Evolutionary conservation across 2,329 filamentous ascomycete genomes (phyloP), one percentile per base, ranked within the genome.

Genomic region (Pseudocercospora eumusae): DNA sequence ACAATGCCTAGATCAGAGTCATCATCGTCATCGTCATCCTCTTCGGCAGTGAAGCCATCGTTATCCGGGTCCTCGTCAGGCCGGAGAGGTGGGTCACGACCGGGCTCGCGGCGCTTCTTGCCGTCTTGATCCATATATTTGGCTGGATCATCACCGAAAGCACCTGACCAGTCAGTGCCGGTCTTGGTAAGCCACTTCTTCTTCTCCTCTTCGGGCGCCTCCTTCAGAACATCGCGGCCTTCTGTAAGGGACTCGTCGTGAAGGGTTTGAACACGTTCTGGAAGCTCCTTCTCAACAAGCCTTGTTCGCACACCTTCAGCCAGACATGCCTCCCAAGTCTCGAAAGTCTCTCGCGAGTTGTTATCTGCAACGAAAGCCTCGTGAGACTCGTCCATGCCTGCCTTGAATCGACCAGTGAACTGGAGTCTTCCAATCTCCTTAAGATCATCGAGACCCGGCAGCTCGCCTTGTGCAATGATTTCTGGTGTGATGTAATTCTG

Each of bases 401-500:
- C 88, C 66, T 95, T 96, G 81, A 98, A 98, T 11, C 87, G 84
- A 10, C 86, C 91, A 1, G 83, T 82, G 82, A 98, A 96, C 36
- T 86, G 85, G 11, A 98, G 79, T 1, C 92, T 88, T 1, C 93
- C 93, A 40, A 96, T 81, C 74, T 95, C 89, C 63, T 90, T 82
- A 11, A 96, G 82, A 50, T 92, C 86, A 63, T 88, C 84, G 1
- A 96, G 82, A 49, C 92, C 90, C 0, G 91, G 89, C 11, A 91
- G 77, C 23, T 77, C 73, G 27, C 77, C 76, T 1, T 83, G 78
- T 9, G 81, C 77, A 74, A 84, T 87, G 72, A 95, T 96, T 18
- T 88, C 82, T 63, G 92, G 86, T 0, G 91, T 96, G 70, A 97
- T 89, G 75, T 93, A 97, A 74, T 96, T 98, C 73, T 98, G 93